Evolutionary conservation across 2,329 filamentous ascomycete species (phyloP), one percentile per base, ranked within the genome.

Genomic region (Pyrenochaeta sp.): DNA sequence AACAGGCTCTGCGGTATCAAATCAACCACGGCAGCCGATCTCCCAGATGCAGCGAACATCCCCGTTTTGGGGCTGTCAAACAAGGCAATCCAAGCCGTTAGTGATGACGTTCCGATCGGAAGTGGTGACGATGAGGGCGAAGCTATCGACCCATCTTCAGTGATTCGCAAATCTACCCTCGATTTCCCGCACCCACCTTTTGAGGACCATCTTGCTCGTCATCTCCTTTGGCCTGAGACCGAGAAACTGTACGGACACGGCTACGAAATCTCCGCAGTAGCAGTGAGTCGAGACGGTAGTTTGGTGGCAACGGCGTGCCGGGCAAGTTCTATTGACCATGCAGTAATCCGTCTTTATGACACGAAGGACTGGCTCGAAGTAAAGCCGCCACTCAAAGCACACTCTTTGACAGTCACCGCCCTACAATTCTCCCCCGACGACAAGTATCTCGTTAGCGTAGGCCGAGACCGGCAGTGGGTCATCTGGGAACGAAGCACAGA

Each of bases 191-290:
- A 88, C 53, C 92, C 94, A 8, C 93, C 94, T 0, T 81, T 90
- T 23, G 94, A 99, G 71, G 94, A 97, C 69, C 87, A 90, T 41
- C 83, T 99, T 2, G 88, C 91, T 17, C 85, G 92, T 7, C 86
- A 95, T 69, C 96, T 94, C 0, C 83, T 99, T 21, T 99, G 92
- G 91, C 94, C 94, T 3, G 94, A 99, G 68, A 84, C 84, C 6
- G 94, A 99, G 71, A 99, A 99, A 75, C 81, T 99, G 1, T 99
- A 99, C 72, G 94, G 94, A 2, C 94, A 99, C 72, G 94, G 94
- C 20, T 96, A 96, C 73, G 94, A 99, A 72, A 93, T 99, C 35
- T 96, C 90, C 2, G 88, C 90, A 24, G 83, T 96, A 11, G 89
- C 92, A 8, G 82, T 87, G 6, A 90, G 85, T 61, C 82, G 89